Conservation (phyloP, 129 eudicot species). For the Cynara cardunculus region DNA sequence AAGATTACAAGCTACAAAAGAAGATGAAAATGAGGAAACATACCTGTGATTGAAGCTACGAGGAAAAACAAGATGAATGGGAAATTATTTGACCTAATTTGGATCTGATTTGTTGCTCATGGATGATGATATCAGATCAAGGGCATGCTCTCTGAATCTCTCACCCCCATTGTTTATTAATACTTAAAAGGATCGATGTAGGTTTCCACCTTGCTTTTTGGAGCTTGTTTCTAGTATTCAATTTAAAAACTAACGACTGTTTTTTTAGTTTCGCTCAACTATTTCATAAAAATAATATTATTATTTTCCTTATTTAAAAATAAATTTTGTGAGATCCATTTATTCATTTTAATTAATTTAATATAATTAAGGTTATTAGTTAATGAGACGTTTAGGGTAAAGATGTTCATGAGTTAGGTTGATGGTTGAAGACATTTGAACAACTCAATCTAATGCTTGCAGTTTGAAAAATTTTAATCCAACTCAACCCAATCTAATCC, state of each 20-base stretch:
- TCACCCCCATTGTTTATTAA: background rate
- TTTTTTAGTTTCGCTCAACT: background rate
- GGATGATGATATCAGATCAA: constrained; percentile 11
- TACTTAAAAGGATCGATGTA: background rate
- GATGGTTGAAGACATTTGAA: too few species aligned
- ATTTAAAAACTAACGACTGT: constrained; percentile 6
- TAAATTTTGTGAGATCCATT: too few species aligned
- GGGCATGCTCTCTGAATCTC: constrained; percentile 12
- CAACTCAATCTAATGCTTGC: too few species aligned
- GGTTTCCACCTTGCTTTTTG: constrained; percentile 9
- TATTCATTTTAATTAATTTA: too few species aligned
- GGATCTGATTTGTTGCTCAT: background rate
- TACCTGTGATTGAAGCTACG: constrained; percentile 3
- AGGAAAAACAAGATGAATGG: background rate
- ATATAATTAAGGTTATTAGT: too few species aligned
- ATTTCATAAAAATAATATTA: too few species aligned
- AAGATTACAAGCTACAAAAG: background rate
- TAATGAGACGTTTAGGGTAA: too few species aligned
- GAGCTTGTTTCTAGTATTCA: constrained; percentile 7
- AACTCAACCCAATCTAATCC: too few species aligned
- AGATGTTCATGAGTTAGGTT: too few species aligned
- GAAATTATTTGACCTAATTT: background rate
- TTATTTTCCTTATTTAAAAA: too few species aligned
- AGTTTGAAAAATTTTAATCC: too few species aligned
- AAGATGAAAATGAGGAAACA: constrained; percentile 3